phyloP scores from a whole-genome alignment of 2,329 filamentous ascomycete genomes.

The Cytospora piceicola region DNA sequence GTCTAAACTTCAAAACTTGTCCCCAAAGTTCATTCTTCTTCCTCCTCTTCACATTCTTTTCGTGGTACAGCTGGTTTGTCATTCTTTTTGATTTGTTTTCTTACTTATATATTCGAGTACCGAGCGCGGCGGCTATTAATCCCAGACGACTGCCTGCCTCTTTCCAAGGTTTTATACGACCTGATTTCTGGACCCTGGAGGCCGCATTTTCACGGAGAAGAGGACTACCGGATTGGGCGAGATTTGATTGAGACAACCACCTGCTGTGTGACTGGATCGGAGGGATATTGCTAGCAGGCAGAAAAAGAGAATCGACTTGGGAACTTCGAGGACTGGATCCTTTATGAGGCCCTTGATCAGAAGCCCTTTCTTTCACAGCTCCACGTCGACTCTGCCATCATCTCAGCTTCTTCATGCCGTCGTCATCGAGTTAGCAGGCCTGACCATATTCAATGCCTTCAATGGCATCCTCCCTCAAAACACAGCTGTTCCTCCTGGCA shows the following conservation, averaged over 20 bases:
- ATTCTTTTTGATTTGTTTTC: constrained; percentile 17
- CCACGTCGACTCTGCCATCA: not conserved
- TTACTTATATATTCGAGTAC: not conserved
- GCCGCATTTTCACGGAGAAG: constrained; percentile 9
- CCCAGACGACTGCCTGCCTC: not conserved
- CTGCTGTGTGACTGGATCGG: constrained; percentile 13
- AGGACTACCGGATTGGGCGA: not conserved
- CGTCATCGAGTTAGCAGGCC: constrained; percentile 28
- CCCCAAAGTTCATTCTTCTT: not conserved
- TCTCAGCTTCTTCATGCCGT: constrained; percentile 27
- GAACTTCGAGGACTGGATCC: constrained; percentile 10
- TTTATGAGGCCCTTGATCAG: not conserved
- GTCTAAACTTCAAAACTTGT: constrained; percentile 13
- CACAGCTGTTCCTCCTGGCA: constrained; percentile 34
- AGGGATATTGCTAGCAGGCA: constrained; percentile 11
- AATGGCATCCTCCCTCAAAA: constrained; percentile 37
- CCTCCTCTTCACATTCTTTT: constrained; percentile 9
- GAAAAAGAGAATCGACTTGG: constrained; percentile 6
- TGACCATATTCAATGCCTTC: constrained; percentile 32
- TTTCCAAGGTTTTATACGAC: not conserved
- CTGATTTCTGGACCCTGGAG: constrained; percentile 15
- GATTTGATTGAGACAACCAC: not conserved
- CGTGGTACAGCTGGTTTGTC: constrained; percentile 25
- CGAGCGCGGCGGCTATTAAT: constrained; percentile 5
- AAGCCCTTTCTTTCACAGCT: not conserved